Conservation (phyloP, 148 eudicot species). For the Selenicereus undatus region DNA sequence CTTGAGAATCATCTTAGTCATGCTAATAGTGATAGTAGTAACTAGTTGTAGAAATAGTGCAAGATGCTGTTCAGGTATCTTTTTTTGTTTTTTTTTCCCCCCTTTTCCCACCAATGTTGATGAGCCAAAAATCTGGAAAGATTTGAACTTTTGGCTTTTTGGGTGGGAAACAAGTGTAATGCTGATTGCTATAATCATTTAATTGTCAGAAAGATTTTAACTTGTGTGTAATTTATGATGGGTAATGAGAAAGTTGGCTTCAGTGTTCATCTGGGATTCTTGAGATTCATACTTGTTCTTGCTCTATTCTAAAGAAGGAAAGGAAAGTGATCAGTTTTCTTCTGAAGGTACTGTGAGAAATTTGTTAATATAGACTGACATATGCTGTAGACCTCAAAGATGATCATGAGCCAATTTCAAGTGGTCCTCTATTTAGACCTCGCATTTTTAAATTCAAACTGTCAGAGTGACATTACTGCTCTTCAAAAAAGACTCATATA, state of each 20-base stretch:
- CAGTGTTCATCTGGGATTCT: conserved; percentile 2
- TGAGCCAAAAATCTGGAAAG: conserved; percentile 15
- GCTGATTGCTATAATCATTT: conserved; percentile 22
- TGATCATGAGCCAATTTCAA: too few species aligned
- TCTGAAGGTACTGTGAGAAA: neutral
- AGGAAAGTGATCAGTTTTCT: neutral
- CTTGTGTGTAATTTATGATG: conserved; percentile 12
- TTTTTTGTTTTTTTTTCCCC: neutral
- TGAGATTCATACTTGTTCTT: neutral
- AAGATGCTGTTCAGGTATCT: neutral
- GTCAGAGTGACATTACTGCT: neutral
- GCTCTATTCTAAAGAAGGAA: neutral
- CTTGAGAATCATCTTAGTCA: conserved; percentile 13
- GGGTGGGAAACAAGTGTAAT: conserved; percentile 11
- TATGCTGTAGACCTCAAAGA: neutral
- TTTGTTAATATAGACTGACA: neutral
- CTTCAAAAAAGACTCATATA: neutral
- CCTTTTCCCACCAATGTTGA: neutral
- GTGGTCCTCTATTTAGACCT: too few species aligned
- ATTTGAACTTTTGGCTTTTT: conserved; percentile 3
- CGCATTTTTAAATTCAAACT: neutral
- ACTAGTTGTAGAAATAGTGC: conserved; percentile 8
- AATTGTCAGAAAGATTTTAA: neutral
- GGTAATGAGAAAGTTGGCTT: conserved; percentile 8
- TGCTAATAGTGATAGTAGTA: conserved; percentile 26